A percentile compares a stretch with the other conserved stretches of the same genome.
These are phyloP conservation scores for Cenchrus fungigraminus DNA, from an alignment of 176 grass and related monocot species.

Conservation along the genomic window DNA sequence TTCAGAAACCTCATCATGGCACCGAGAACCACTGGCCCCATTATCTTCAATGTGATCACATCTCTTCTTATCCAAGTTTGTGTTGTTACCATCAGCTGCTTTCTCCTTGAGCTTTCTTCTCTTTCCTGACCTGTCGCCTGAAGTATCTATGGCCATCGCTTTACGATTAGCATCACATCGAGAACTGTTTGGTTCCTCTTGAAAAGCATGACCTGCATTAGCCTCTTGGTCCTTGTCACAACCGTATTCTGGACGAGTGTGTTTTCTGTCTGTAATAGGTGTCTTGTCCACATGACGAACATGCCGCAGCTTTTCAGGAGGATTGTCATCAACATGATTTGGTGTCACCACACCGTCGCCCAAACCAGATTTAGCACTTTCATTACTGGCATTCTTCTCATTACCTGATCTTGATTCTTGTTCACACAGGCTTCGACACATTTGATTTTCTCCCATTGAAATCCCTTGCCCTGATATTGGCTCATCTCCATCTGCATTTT, in stretches of 20 bases:
- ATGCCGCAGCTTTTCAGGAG: slow-evolving; percentile 21
- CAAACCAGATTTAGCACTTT: slow-evolving; percentile 18
- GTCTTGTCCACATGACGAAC: slow-evolving; percentile 15
- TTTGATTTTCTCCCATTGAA: slow-evolving; percentile 9
- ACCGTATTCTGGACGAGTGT: neutral
- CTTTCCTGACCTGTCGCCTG: slow-evolving; percentile 32
- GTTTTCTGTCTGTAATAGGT: neutral
- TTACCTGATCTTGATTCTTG: slow-evolving; percentile 19
- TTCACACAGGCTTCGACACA: neutral
- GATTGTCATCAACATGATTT: neutral
- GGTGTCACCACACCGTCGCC: neutral
- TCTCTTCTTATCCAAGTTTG: slow-evolving; percentile 2
- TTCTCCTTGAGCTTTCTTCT: neutral
- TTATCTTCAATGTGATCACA: neutral
- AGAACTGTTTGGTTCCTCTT: slow-evolving; percentile 7
- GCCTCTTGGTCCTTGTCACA: neutral
- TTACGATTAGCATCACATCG: slow-evolving; percentile 1
- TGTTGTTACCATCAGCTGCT: neutral
- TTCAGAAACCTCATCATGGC: slow-evolving; percentile 2
- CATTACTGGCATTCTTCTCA: neutral
- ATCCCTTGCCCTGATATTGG: slow-evolving; percentile 9
- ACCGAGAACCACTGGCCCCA: neutral
- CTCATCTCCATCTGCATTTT: slow-evolving; percentile 7
- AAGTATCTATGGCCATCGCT: slow-evolving; percentile 16
- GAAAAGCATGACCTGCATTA: slow-evolving; percentile 23